Evolutionary conservation across 768 basidiomycete genomes (phyloP), one percentile per base, ranked within the genome.

Genomic region (Psilocybe cubensis): DNA sequence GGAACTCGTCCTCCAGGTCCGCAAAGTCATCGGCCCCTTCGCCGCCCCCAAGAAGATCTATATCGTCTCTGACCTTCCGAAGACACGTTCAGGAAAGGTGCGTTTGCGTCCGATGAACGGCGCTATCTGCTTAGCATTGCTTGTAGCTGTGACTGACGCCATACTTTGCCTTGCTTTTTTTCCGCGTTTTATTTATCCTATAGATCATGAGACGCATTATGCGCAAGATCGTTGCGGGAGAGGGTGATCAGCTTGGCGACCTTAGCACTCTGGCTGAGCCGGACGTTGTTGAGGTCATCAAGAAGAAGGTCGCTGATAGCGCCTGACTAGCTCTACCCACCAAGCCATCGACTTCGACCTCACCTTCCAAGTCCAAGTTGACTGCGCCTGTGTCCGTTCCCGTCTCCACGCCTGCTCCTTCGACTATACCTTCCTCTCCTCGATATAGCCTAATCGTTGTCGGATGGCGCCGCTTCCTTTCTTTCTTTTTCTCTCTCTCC

Each of bases 1-100:
- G 75, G 96, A 98, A 75, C 85, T 99, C 58, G 82, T 89, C 25
- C 85, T 98, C 28, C 96, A 98, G 76, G 96, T 98, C 18, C 88
- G 97, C 68, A 98, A 98, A 77, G 91, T 92, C 42, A 99, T 99
- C 59, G 97, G 96, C 3, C 96, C 97, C 2, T 98, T 99, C 74
- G 96, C 96, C 1, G 89, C 95, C 14, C 96, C 96, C 24, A 98
- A 98, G 85, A 92, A 89, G 77, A 85, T 96, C 63, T 87, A 81
- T 72, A 79, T 96, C 64, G 89, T 94, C 61, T 62, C 72, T 41
- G 95, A 96, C 74, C 77, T 97, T 53, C 96, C 96, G 33, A 97
- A 97, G 85, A 98, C 96, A 29, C 82, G 96, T 45, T 92, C 89
- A 14, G 96, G 96, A 41, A 98, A 98, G 88, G 90, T 89, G 42